Evolutionary conservation across 345 rosid genomes (phyloP).

Genomic region (Dovyalis caffra): DNA sequence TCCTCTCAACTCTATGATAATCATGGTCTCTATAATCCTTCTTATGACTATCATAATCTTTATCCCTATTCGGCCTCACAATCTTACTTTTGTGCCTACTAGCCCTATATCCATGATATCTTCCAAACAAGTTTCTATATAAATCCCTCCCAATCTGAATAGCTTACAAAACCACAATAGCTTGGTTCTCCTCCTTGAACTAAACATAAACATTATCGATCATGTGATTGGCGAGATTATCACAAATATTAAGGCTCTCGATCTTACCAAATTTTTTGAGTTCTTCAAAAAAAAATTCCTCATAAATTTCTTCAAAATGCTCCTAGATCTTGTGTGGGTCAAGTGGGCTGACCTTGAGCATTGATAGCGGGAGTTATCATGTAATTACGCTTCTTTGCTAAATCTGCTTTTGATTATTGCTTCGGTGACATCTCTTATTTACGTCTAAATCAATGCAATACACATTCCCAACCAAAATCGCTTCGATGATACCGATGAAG

Average conservation of each 20-base stretch:
- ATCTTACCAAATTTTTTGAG: conserved; percentile 89
- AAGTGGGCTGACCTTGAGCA: conserved; percentile 57
- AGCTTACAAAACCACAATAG: conserved; percentile 72
- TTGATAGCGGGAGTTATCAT: conserved; percentile 82
- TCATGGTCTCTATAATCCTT: conserved; percentile 19
- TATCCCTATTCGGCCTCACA: conserved; percentile 43
- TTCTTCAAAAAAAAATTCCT: conserved; percentile 86
- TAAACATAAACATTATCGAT: conserved; percentile 85
- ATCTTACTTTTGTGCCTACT: conserved; percentile 75
- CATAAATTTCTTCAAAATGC: conserved; percentile 78
- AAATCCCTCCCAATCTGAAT: conserved; percentile 78
- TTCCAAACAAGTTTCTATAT: conserved; percentile 70
- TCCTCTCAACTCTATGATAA: conserved; percentile 32
- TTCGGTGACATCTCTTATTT: no score
- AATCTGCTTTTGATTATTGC: no score
- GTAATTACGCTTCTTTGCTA: no score
- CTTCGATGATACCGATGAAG: no score
- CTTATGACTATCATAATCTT: conserved; percentile 37
- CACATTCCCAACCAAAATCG: no score
- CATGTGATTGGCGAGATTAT: conserved; percentile 92
- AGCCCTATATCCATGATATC: conserved; percentile 44
- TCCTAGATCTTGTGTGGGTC: conserved; percentile 73
- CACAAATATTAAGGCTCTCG: conserved; percentile 79
- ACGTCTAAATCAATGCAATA: no score
- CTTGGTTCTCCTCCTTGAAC: conserved; percentile 90